A percentile compares a stretch with the other conserved stretches of the same genome.
phyloP scores from a whole-genome alignment of 768 basidiomycete species.

The Termitomyces titanicus region DNA sequence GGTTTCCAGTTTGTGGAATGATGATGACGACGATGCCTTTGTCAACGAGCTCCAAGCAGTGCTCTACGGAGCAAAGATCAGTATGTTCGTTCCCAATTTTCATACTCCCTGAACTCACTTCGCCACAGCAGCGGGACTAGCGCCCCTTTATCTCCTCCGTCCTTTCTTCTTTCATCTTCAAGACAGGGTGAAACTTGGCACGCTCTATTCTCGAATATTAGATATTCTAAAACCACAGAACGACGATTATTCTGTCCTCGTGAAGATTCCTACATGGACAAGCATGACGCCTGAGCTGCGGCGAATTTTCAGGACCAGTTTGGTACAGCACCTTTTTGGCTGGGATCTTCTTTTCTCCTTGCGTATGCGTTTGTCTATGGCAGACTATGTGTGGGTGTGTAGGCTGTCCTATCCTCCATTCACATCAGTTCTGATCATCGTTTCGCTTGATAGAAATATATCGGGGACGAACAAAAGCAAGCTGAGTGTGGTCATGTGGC shows the following conservation, averaged over 20 bases:
- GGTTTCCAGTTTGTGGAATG: conserved; percentile 54
- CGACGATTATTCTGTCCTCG: conserved; percentile 31
- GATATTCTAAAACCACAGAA: conserved; percentile 33
- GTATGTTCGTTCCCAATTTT: conserved; percentile 20
- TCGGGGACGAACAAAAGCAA: conserved; percentile 36
- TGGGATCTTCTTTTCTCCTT: conserved; percentile 49
- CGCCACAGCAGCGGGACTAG: conserved; percentile 33
- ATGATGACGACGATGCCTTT: conserved; percentile 29
- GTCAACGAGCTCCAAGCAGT: conserved; percentile 29
- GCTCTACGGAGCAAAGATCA: conserved; percentile 25
- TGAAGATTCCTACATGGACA: conserved; percentile 25
- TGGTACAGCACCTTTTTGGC: conserved; percentile 59
- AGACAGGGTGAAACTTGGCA: conserved; percentile 29
- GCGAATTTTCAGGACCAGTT: conserved; percentile 44
- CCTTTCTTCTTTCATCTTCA: conserved; percentile 46
- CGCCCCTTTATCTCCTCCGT: conserved; percentile 50
- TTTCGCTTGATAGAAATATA: conserved; percentile 38
- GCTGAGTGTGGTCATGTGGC: conserved; percentile 50
- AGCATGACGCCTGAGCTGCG: conserved; percentile 34
- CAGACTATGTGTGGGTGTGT: conserved; percentile 48
- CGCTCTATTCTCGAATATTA: conserved; percentile 41
- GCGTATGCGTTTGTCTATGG: conserved; percentile 52
- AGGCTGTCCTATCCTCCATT: too few species aligned
- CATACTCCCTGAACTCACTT: neutral
- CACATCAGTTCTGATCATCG: neutral